These are phyloP conservation scores for Galerina marginata DNA, from an alignment of 768 basidiomycete species.

Conservation along the genomic window DNA sequence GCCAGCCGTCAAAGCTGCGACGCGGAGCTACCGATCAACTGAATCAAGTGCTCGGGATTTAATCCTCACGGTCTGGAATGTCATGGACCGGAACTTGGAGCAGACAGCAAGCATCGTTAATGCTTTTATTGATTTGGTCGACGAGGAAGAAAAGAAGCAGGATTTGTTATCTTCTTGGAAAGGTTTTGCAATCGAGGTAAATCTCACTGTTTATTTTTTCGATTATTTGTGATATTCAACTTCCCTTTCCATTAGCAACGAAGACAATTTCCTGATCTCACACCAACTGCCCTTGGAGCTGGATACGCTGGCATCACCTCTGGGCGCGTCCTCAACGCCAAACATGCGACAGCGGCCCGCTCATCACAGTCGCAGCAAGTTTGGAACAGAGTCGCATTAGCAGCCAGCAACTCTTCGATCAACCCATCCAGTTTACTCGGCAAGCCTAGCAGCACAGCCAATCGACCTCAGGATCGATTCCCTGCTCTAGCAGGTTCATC, in stretches of 20 bases:
- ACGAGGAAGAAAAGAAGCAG: constrained; percentile 84
- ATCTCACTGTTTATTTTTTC: constrained; percentile 5
- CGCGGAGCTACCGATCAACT: constrained; percentile 76
- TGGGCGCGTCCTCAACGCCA: constrained; percentile 84
- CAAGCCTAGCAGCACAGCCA: neutral
- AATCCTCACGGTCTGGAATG: constrained; percentile 87
- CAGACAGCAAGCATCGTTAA: constrained; percentile 77
- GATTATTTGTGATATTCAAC: neutral
- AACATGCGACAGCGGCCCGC: constrained; percentile 69
- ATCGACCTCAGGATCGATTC: constrained; percentile 33
- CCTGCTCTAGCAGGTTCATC: constrained; percentile 35
- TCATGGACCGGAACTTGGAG: constrained; percentile 57
- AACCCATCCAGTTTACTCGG: constrained; percentile 20
- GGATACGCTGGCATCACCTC: constrained; percentile 82
- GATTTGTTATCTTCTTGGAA: constrained; percentile 81
- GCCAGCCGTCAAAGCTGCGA: constrained; percentile 71
- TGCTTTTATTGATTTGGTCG: constrained; percentile 75
- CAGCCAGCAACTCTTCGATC: constrained; percentile 58
- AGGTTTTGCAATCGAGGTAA: constrained; percentile 82
- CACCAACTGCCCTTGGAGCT: constrained; percentile 59
- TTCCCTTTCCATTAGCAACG: constrained; percentile 62
- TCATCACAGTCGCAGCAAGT: constrained; percentile 69
- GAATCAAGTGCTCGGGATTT: constrained; percentile 86
- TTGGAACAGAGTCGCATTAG: constrained; percentile 87
- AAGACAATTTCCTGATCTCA: constrained; percentile 82